These are phyloP conservation scores for Trifolium fragiferum DNA, from an alignment of 306 rosid genomes.

Conservation along the genomic window DNA sequence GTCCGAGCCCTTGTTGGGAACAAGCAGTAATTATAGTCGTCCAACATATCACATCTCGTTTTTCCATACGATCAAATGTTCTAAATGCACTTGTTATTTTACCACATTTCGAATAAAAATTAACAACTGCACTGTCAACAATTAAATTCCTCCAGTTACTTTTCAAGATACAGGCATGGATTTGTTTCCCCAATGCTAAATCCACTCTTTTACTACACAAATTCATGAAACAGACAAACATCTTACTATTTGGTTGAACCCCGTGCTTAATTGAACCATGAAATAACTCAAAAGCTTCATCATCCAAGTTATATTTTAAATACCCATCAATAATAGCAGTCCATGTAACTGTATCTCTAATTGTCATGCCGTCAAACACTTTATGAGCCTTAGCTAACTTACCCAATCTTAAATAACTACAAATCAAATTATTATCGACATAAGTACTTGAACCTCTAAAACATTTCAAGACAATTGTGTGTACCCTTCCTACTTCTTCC, in stretches of 20 bases:
- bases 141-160: conserved; percentile 71
- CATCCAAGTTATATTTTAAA: conserved; percentile 59
- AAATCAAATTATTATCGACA: conserved; percentile 76
- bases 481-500: conserved; percentile 67
- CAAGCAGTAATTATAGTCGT: conserved; percentile 88
- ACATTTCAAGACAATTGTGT: conserved; percentile 58
- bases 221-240: conserved; percentile 83
- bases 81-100: conserved; percentile 62
- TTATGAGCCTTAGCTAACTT: conserved; percentile 63
- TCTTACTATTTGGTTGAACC: conserved; percentile 64
- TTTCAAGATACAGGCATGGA: conserved; percentile 75
- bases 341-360: conserved; percentile 81
- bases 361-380: conserved; percentile 72
- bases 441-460: conserved; percentile 50
- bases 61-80: conserved; percentile 64
- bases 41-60: conserved; percentile 82
- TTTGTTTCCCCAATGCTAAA: conserved; percentile 70
- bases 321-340: conserved; percentile 84
- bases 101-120: conserved; percentile 78
- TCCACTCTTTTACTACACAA: conserved; percentile 66
- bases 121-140: conserved; percentile 67
- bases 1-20: conserved; percentile 76
- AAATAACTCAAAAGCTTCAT: conserved; percentile 71
- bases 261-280: conserved; percentile 50
- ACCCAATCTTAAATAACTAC: conserved; percentile 62